These are phyloP conservation scores for Rhizophagus prolifer DNA, from an alignment of 192 early-diverging fungal genomes.

Conservation along the genomic window DNA sequence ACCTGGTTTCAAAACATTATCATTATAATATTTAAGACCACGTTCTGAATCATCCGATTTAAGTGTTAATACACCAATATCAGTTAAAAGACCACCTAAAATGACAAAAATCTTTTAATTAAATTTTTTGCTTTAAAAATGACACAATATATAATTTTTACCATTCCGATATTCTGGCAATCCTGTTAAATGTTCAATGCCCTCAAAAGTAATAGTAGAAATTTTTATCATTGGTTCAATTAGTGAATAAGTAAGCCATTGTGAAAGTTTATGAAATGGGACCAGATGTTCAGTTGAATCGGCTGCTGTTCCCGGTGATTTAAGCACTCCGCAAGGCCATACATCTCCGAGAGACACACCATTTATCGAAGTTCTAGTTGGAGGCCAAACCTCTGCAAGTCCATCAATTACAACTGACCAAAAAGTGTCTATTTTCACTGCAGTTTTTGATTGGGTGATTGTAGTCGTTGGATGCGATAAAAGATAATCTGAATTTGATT, in stretches of 20 bases:
- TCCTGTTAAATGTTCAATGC: slow-evolving; percentile 75
- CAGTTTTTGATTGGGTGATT: slow-evolving; percentile 43
- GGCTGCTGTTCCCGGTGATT: slow-evolving; percentile 9
- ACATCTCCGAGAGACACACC: slow-evolving; percentile 86
- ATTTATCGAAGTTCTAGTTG: slow-evolving; percentile 72
- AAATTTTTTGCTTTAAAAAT: not conserved
- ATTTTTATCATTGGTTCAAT: slow-evolving; percentile 71
- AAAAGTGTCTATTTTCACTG: slow-evolving; percentile 66
- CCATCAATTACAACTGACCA: slow-evolving; percentile 82
- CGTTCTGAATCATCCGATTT: slow-evolving; percentile 54
- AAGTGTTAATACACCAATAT: slow-evolving; percentile 74
- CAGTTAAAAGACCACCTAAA: slow-evolving; percentile 80
- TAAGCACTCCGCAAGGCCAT: slow-evolving; percentile 74
- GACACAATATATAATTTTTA: slow-evolving; percentile 24
- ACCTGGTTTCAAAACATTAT: slow-evolving; percentile 36
- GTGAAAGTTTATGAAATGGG: slow-evolving; percentile 91
- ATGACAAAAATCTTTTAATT: not conserved
- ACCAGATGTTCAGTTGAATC: slow-evolving; percentile 54
- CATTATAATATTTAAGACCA: slow-evolving; percentile 54
- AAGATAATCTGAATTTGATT: slow-evolving; percentile 59
- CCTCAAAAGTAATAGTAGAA: slow-evolving; percentile 47
- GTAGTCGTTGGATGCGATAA: slow-evolving; percentile 59
- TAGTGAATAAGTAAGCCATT: slow-evolving; percentile 94
- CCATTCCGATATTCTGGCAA: slow-evolving; percentile 83
- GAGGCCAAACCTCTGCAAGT: slow-evolving; percentile 83